These are phyloP conservation scores for Aureobasidium musti DNA, from an alignment of 2,329 filamentous ascomycete species.

Conservation along the genomic window DNA sequence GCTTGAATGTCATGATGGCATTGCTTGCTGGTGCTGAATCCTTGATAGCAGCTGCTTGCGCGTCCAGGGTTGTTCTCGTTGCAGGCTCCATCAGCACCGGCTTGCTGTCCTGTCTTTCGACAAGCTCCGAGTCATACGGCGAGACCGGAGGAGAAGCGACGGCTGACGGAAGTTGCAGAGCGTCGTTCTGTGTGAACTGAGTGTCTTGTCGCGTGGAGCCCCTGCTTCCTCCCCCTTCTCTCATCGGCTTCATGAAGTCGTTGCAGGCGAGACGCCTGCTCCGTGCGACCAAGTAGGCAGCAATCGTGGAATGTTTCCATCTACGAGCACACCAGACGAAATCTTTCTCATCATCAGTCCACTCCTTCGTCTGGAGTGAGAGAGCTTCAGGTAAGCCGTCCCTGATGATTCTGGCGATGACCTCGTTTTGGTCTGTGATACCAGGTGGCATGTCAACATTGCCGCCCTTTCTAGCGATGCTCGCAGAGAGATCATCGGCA, in stretches of 20 bases:
- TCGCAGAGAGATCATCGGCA: background rate
- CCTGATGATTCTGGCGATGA: background rate
- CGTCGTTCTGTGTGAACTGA: background rate
- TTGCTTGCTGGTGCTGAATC: background rate
- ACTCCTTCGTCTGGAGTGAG: background rate
- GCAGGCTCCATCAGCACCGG: background rate
- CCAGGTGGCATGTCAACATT: background rate
- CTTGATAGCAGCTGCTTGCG: background rate
- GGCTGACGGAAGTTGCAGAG: background rate
- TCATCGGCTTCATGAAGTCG: background rate
- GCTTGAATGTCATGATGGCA: background rate
- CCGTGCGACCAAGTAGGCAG: background rate
- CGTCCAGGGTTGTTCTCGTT: background rate
- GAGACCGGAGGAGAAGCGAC: background rate
- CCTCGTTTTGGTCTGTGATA: background rate
- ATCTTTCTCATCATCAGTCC: background rate
- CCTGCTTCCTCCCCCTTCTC: background rate
- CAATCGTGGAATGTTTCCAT: background rate
- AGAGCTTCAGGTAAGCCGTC: background rate
- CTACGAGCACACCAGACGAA: background rate
- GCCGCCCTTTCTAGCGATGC: background rate
- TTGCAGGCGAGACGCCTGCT: background rate
- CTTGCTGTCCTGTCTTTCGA: background rate
- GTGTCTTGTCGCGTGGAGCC: background rate
- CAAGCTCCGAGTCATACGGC: background rate